Evolutionary conservation across 2,329 filamentous ascomycete species (phyloP), one percentile per base, ranked within the genome.

Genomic region (Fusarium kyushuense): DNA sequence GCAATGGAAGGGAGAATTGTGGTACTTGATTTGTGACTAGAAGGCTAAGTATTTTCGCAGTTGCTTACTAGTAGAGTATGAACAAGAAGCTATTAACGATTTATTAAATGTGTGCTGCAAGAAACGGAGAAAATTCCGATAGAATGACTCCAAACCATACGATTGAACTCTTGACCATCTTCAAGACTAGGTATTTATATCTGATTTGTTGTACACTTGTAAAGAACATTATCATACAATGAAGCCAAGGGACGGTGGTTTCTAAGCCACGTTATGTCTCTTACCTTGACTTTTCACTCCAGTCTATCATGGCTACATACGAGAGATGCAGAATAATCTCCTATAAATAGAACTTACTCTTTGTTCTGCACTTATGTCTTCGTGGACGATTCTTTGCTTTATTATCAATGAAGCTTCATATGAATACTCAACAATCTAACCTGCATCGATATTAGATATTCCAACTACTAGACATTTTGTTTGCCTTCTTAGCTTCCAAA

Each of bases 401-500:
- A 7, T 16, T 23, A 4, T 16, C 38, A 23, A 21, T 4, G 12
- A 40, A 40, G 19, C 8, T 9, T 23, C 3, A 16, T 23, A 16
- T 5, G 3, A 6, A 11, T 10, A 16, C 8, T 4, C 38, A 23
- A 23, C 7, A 11, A 10, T 38, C 1, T 13, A 4, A 19, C n/a
- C 19, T 19, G 11, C 13, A 16, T 23, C 19, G 8, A 23, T 16
- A 16, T 41, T 10, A 4, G 5, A 23, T 23, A 16, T 0, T 23
- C 13, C 10, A 23, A 16, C 19, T 9, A 2, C 13, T 23, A n/a
- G n/a, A n/a, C n/a, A n/a, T n/a, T n/a, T n/a, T n/a, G n/a, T n/a
- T n/a, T n/a, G n/a, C n/a, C n/a, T n/a, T n/a, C n/a, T n/a, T 6
- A 23, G 19, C 19, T 4, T 6, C 5, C 4, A 12, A 1, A 19